Base-by-base conservation (phyloP, 176 grass and related monocot species). In the Carex cristatella region DNA sequence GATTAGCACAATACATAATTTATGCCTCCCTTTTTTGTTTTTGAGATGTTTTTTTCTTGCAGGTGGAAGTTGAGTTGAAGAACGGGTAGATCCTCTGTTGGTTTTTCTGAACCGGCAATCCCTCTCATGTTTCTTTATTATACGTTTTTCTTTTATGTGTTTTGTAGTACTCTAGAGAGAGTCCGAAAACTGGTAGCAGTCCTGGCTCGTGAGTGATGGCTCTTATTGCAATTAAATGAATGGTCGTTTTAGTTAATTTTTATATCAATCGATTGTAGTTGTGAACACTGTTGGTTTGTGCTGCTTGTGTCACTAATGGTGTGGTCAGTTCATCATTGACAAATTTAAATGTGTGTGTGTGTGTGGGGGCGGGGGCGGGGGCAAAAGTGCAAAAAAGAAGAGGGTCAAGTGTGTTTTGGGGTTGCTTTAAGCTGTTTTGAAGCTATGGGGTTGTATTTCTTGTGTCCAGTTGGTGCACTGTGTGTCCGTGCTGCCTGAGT, bases 311-410 rank as follows among this genome's bases (percentile, higher is more conserved):
- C 28, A 54, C 15, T 51, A 77, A 33, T 14, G 13, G 49, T 77
- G 27, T 78, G 5, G 31, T 30, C 13, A 2, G 49, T 32, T 28
- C 13, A 13, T 33, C 3, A 10, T 3, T 72, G 69, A 72, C 69
- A 72, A 71, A 19, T 46, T 42, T 42, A 9, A 69, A 69, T 40
- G 31, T 23, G 23, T 23, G 23, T 23, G 23, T 0, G 23, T 23
- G 23, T 23, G n/a, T n/a, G n/a, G n/a, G n/a, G n/a, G n/a, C n/a
- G 23, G 6, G 4, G 33, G 12, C 0, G 2, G 0, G 0, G 14
- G 35, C 3, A 61, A 61, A 19, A 1, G 68, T 76, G 27, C 23
- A 4, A 15, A 55, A 54, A 55, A 35, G 33, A 55, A 11, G 38
- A 27, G 10, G 38, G 18, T 27, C 16, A 13, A 13, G 19, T 53